A percentile compares a stretch with the other conserved stretches of the same genome.
These are phyloP conservation scores for Zygoascus meyerae DNA, from an alignment of 1,139 yeast species.

Conservation along the genomic window DNA sequence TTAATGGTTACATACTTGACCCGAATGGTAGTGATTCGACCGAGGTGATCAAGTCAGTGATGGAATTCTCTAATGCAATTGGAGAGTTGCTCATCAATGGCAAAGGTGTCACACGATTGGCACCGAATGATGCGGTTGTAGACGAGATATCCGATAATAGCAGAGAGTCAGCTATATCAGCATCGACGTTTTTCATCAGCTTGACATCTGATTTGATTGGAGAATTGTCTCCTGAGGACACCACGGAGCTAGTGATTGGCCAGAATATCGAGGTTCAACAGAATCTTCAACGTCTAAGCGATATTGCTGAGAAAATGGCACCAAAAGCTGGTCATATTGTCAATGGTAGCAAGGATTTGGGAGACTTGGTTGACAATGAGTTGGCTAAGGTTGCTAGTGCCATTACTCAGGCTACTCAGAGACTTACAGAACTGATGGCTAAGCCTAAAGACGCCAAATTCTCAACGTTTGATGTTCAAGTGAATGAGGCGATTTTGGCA, in stretches of 20 bases:
- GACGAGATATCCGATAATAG: conserved; percentile 48
- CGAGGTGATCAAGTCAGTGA: conserved; percentile 60
- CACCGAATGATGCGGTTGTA: conserved; percentile 47
- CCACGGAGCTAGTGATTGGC: conserved; percentile 69
- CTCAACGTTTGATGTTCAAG: conserved; percentile 57
- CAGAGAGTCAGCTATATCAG: conserved; percentile 52
- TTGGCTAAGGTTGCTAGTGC: conserved; percentile 67
- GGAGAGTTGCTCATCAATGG: conserved; percentile 62
- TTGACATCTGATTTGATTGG: conserved; percentile 51
- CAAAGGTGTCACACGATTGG: conserved; percentile 60
- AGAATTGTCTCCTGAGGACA: conserved; percentile 53
- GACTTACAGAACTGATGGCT: conserved; percentile 49
- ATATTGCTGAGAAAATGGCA: conserved; percentile 52
- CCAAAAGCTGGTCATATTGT: conserved; percentile 43
- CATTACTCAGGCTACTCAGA: conserved; percentile 60
- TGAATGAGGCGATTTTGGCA: conserved; percentile 69
- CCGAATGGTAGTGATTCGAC: conserved; percentile 65
- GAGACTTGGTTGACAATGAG: conserved; percentile 65
- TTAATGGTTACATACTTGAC: conserved; percentile 72
- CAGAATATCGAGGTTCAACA: conserved; percentile 73
- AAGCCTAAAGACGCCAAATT: conserved; percentile 48
- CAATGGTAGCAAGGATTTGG: conserved; percentile 42
- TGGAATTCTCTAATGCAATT: conserved; percentile 59
- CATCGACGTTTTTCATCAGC: conserved; percentile 58
- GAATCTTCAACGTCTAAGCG: conserved; percentile 53